Evolutionary conservation across 768 basidiomycete species (phyloP), one percentile per base, ranked within the genome.

Genomic region (Ramaria sp.): DNA sequence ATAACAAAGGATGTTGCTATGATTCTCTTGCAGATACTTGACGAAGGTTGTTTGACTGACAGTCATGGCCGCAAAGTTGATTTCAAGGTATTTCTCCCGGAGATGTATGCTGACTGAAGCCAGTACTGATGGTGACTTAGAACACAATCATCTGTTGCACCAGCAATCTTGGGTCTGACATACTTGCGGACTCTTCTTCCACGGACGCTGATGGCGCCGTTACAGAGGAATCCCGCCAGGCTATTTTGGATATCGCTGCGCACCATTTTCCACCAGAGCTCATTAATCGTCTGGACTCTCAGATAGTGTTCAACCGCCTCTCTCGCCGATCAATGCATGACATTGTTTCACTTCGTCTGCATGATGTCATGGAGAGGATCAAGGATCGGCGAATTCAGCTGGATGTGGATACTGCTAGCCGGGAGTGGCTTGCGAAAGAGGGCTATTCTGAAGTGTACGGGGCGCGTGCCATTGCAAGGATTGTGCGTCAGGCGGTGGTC

Each of bases 141-240:
- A 96, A 94, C 66, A 93, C 92, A 1, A 93, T 94, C 63, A 84
- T 96, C 62, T 90, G 88, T 64, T 69, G 92, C 27, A 94, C 92
- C 1, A 88, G 86, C 61, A 95, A 95, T 60, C 77, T 95, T 24
- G 92, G 87, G 34, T 81, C 82, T 50, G 80, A 88, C 62, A 82
- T 89, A 53, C 78, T 94, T 22, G 85, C 83, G 0, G 78, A 84
- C 58, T 66, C 76, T 4, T 73, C 78, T 0, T 78, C 88, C 1
- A 82, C 78, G 48, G 74, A 81, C 54, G 68, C 65, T 20, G 68
- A 80, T n/a, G 89, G 89, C 3, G 64, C 76, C 2, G 78, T 93
- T 25, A 84, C 79, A 0, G 63, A 72, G 0, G 71, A 75, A 48
- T 83, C 89, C 16, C 77, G 74, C 51, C 63, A 74, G 2, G 76